Percentiles rank a stretch among this genome's conserved stretches.
Conservation (phyloP, 306 rosid species). For the Quercus dentata region DNA sequence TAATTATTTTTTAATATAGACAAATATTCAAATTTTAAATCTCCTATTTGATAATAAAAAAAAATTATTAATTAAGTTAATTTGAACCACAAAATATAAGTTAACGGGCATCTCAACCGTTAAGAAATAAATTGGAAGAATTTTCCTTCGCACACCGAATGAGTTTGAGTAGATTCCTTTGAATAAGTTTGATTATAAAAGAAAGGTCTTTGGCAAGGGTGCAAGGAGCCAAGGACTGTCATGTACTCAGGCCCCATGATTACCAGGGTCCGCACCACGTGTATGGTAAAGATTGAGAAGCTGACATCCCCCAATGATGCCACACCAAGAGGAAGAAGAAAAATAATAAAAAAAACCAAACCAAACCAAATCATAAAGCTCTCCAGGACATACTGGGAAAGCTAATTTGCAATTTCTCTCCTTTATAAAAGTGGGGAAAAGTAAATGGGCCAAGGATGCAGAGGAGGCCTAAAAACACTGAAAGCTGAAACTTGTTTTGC, state of each 20-base stretch:
- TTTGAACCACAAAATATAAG: too few species aligned
- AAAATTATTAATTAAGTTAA: too few species aligned
- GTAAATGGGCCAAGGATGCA: conserved; percentile 18
- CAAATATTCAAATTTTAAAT: rapidly evolving
- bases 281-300: conserved; percentile 34
- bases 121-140: too few species aligned
- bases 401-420: conserved; percentile 30
- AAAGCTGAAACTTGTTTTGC: conserved; percentile 30
- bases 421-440: conserved; percentile 36
- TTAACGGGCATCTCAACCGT: too few species aligned
- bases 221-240: not conserved
- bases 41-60: too few species aligned
- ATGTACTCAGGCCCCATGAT: conserved; percentile 11
- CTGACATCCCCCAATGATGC: conserved; percentile 25
- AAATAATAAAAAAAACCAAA: not conserved
- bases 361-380: conserved; percentile 14
- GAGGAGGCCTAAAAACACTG: conserved; percentile 4
- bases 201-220: not conserved
- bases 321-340: conserved; percentile 22
- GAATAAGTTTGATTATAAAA: too few species aligned
- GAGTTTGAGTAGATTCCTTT: too few species aligned
- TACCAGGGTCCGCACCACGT: conserved; percentile 22
- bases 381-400: conserved; percentile 31
- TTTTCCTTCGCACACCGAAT: too few species aligned
- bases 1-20: too few species aligned